phyloP scores from a whole-genome alignment of 352 stramenopile species.

The Phytophthora gonapodyides region DNA sequence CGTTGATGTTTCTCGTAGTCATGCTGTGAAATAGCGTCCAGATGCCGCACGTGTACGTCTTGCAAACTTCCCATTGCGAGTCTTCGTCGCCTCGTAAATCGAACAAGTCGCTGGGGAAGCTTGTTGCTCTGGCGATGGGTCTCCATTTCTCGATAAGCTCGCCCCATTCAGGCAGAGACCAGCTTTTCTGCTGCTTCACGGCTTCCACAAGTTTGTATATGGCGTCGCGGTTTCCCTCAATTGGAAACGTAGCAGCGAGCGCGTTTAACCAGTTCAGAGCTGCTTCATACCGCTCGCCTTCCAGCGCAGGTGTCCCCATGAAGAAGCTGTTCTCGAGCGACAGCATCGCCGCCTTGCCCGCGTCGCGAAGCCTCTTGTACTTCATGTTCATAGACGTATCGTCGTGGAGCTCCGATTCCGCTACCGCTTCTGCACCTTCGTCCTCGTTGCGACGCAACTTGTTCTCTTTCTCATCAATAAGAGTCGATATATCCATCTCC shows the following conservation, averaged over 20 bases:
- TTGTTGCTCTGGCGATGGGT: constrained; percentile 33
- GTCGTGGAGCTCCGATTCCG: constrained; percentile 9
- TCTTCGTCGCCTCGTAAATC: constrained; percentile 41
- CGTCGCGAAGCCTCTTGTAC: constrained; percentile 60
- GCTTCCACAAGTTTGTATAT: constrained; percentile 44
- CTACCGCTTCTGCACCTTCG: constrained; percentile 37
- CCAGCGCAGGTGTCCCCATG: constrained; percentile 51
- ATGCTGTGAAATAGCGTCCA: constrained; percentile 79
- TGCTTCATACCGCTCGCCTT: constrained; percentile 58
- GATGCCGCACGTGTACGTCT: constrained; percentile 76
- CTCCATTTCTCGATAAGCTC: constrained; percentile 59
- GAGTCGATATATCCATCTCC: constrained; percentile 35
- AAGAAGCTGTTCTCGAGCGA: constrained; percentile 71
- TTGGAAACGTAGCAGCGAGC: constrained; percentile 54
- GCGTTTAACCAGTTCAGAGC: constrained; percentile 56
- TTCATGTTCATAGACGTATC: constrained; percentile 53
- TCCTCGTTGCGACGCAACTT: constrained; percentile 45
- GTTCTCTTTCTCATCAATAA: constrained; percentile 40
- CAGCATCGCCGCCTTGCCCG: constrained; percentile 55
- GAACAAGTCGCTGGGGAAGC: constrained; percentile 62
- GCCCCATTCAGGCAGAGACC: constrained; percentile 49
- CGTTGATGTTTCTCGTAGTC: constrained; percentile 31
- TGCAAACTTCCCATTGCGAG: constrained; percentile 48
- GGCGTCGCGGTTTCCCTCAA: constrained; percentile 57
- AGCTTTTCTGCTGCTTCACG: constrained; percentile 42